Base-by-base conservation (phyloP, 306 rosid species). In the Castanospermum australe region DNA sequence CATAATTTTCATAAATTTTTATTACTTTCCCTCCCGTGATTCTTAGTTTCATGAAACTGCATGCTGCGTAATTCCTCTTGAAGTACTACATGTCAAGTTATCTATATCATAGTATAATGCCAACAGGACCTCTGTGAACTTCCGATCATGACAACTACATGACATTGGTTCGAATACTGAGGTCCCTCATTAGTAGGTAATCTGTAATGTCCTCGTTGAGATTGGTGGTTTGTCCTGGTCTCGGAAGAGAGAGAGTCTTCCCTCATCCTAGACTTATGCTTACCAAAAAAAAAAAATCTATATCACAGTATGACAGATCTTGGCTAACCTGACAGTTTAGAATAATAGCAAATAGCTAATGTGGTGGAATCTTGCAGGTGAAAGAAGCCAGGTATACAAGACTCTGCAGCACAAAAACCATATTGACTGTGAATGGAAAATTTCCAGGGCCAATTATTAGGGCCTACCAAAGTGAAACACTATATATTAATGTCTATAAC, bases 391-490 rank as follows among this genome's bases (percentile, higher is more conserved):
- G 2, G 5, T 83, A 66, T 14, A 79, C 47, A 45, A 83, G 83
- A 48, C 77, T 83, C 17, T 83, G 86, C 77, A 17, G 48, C 77
- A 65, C 70, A 6, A 78, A 72, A 48, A 3, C 72, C 10, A 55
- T 72, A 38, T 73, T 73, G 71, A 78, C 86, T 8, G 83, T 83
- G 66, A 83, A 78, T 59, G 86, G 86, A 38, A 17, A 57, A 73
- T 83, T 83, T 59, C 86, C 86, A 18, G 83, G 83, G 54, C 83
- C 86, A 73, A 47, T 8, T 18, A 36, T 67, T 33, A 67, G 25
- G 45, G 80, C 67, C 14, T 6, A 54, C 77, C 4, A 28, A 15
- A 77, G 83, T 56, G 83, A 83, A 35, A 83, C 77, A 21, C 0
- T 82, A 11, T 71, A 50, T 63, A 79, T 82, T 12, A 71, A 82